These are phyloP conservation scores for Russula ochroleuca DNA, from an alignment of 768 basidiomycete species.

Conservation along the genomic window DNA sequence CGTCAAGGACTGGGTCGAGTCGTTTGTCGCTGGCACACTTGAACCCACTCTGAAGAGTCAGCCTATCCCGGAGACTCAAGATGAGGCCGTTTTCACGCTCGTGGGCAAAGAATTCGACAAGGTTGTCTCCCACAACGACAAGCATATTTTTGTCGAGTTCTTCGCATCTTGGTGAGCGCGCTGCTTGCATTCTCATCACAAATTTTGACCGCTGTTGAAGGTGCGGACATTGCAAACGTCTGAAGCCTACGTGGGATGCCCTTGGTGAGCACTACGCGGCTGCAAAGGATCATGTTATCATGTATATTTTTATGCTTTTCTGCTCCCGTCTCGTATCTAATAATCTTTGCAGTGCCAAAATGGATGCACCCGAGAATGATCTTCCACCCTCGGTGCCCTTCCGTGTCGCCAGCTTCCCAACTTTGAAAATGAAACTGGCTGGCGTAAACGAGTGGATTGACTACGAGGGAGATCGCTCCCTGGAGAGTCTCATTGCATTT, in stretches of 20 bases:
- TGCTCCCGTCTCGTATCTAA: constrained; percentile 22
- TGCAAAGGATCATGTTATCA: constrained; percentile 68
- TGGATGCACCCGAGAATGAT: constrained; percentile 96
- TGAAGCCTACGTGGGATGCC: constrained; percentile 90
- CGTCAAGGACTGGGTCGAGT: constrained; percentile 54
- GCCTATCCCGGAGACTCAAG: constrained; percentile 77
- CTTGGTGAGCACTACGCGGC: constrained; percentile 80
- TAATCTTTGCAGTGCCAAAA: constrained; percentile 64
- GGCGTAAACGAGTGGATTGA: constrained; percentile 83
- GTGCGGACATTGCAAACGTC: constrained; percentile 96
- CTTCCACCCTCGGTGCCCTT: constrained; percentile 85
- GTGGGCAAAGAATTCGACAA: constrained; percentile 90
- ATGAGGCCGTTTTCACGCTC: constrained; percentile 75
- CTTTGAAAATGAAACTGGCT: constrained; percentile 93
- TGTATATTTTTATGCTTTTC: constrained; percentile 46
- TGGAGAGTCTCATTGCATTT: constrained; percentile 82
- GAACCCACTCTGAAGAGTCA: constrained; percentile 85
- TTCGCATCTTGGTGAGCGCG: constrained; percentile 85
- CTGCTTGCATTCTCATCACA: constrained; percentile 13
- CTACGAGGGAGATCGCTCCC: constrained; percentile 87
- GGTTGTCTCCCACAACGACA: constrained; percentile 76
- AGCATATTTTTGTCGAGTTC: constrained; percentile 96
- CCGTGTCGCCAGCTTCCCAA: constrained; percentile 87
- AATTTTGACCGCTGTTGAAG: constrained; percentile 35
- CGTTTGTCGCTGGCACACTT: constrained; percentile 69